Percentiles rank a stretch among this genome's conserved stretches.
Evolutionary conservation across 225 moss, liverwort and hornwort genomes (phyloP).

Genomic region (Bryoerythrophyllum caledonicum): DNA sequence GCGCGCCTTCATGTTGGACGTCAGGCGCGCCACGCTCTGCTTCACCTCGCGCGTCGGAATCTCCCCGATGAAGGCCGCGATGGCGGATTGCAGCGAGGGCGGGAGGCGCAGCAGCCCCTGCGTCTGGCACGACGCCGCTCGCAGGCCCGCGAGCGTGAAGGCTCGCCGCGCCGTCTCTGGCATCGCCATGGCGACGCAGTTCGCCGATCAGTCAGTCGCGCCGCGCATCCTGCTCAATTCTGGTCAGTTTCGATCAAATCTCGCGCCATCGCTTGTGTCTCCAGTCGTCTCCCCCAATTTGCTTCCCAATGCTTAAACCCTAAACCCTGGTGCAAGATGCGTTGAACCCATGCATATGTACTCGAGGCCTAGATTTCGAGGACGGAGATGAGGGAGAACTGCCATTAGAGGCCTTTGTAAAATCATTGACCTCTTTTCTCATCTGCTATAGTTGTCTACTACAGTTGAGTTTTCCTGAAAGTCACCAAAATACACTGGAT

Average conservation of each 20-base stretch:
- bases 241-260: background rate
- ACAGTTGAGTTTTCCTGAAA: too few relatives aligned
- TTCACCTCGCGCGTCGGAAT: slow-evolving; percentile 82
- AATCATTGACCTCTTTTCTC: too few relatives aligned
- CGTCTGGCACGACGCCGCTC: slow-evolving; percentile 50
- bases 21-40: slow-evolving; percentile 77
- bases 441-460: too few relatives aligned
- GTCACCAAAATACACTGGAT: too few relatives aligned
- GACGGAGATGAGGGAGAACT: too few relatives aligned
- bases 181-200: slow-evolving; percentile 17
- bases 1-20: slow-evolving; percentile 56
- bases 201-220: background rate
- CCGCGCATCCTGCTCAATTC: too few relatives aligned
- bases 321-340: too few relatives aligned
- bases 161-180: slow-evolving; percentile 23
- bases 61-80: slow-evolving; percentile 54
- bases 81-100: slow-evolving; percentile 42
- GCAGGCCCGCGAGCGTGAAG: slow-evolving; percentile 54
- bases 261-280: background rate
- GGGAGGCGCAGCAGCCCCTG: slow-evolving; percentile 55
- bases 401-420: too few relatives aligned
- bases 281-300: too few relatives aligned
- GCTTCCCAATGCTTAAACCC: too few relatives aligned
- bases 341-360: too few relatives aligned
- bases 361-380: too few relatives aligned